Evolutionary conservation across 345 rosid genomes (phyloP).

Genomic region (Luvunga scandens): DNA sequence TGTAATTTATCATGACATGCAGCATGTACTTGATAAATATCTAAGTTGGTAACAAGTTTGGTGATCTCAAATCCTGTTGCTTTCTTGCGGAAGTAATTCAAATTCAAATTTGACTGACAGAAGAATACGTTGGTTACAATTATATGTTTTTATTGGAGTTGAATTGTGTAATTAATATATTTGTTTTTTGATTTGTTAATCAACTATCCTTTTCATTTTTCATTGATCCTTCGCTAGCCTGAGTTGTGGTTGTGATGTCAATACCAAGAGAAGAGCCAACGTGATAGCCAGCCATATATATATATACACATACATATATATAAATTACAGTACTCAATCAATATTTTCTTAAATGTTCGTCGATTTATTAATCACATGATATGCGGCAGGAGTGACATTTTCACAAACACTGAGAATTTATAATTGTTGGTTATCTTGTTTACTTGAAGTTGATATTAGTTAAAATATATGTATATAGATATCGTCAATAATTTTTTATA

Average conservation of each 20-base stretch:
- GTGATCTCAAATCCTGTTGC: constrained; percentile 17
- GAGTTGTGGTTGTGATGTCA: background rate
- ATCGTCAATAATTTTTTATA: background rate
- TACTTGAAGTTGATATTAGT: background rate
- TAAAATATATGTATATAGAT: too few relatives aligned
- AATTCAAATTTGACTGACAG: background rate
- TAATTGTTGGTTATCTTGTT: background rate
- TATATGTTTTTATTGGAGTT: background rate
- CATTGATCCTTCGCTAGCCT: background rate
- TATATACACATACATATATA: too few relatives aligned
- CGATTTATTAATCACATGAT: background rate
- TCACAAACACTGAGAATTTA: background rate
- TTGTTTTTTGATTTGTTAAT: background rate
- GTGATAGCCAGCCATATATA: background rate
- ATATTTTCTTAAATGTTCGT: background rate
- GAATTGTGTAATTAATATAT: background rate
- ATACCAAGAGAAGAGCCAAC: background rate
- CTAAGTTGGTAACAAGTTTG: constrained; percentile 13
- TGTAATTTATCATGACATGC: background rate
- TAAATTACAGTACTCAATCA: background rate
- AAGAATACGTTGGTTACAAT: background rate
- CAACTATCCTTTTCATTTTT: background rate
- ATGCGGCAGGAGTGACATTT: background rate
- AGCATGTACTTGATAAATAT: background rate
- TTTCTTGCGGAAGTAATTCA: background rate